Conservation (phyloP, 257 asterid genomes). For the Jacaranda copaia region DNA sequence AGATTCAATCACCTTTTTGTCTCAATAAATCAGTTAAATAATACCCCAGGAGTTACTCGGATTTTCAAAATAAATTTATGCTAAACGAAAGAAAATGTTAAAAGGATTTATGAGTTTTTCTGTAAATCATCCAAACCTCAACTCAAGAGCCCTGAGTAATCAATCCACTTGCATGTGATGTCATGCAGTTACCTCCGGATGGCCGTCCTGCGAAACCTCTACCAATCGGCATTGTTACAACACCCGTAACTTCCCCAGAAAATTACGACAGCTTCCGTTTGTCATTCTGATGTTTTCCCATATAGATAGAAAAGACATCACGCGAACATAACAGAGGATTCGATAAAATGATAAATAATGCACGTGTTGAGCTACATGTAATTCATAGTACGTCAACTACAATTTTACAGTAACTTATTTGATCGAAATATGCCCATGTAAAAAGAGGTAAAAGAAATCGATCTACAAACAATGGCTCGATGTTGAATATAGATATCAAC, state of each 20-base stretch:
- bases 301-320: neutral
- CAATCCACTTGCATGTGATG: no score
- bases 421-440: neutral
- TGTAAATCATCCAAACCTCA: no score
- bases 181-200: neutral
- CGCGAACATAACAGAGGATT: neutral
- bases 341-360: neutral
- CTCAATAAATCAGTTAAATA: no score
- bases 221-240: neutral
- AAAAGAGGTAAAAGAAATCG: neutral
- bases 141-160: no score
- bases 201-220: neutral
- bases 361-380: neutral
- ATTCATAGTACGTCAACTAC: neutral
- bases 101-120: no score
- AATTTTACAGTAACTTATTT: neutral
- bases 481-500: no score
- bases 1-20: no score
- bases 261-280: neutral
- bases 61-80: no score
- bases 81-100: no score
- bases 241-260: no score
- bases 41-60: no score
- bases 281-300: no score
- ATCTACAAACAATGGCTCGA: neutral